phyloP scores from a whole-genome alignment of 805 yeast genomes.

The Tetrapisispora taiwanensis region DNA sequence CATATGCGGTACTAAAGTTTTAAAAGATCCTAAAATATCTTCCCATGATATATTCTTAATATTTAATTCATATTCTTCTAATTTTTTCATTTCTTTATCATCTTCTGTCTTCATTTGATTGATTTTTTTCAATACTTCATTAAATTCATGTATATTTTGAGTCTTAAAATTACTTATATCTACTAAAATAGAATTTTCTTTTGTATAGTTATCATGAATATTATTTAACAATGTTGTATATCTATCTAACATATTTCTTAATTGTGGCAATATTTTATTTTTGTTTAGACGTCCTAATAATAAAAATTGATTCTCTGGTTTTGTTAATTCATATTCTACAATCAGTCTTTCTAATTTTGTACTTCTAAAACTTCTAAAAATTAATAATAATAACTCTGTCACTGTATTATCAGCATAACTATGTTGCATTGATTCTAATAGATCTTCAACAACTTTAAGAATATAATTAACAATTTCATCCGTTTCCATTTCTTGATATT shows the following conservation, averaged over 20 bases:
- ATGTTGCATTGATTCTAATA: conserved; percentile 53
- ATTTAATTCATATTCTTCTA: conserved; percentile 19
- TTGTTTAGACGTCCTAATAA: conserved; percentile 13
- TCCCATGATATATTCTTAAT: conserved; percentile 25
- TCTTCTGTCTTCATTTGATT: conserved; percentile 29
- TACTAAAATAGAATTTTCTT: background rate
- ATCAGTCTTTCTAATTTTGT: conserved; percentile 43
- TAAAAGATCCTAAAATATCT: conserved; percentile 18
- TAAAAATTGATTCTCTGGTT: conserved; percentile 22
- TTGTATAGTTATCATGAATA: conserved; percentile 9
- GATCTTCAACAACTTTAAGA: conserved; percentile 44
- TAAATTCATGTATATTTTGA: background rate
- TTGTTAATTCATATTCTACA: conserved; percentile 48
- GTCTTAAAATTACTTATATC: background rate
- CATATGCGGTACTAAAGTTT: conserved; percentile 31
- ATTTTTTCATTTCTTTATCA: conserved; percentile 30
- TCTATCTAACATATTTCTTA: conserved; percentile 9
- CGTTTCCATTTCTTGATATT: conserved; percentile 20
- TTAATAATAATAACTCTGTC: conserved; percentile 39
- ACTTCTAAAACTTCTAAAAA: conserved; percentile 42
- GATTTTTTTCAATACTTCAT: conserved; percentile 27
- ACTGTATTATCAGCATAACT: conserved; percentile 56
- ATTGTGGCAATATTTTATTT: conserved; percentile 23
- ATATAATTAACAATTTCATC: conserved; percentile 35
- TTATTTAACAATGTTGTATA: conserved; percentile 11